These are phyloP conservation scores for Zanthoxylum bungeanum DNA, from an alignment of 345 rosid species.

Conservation along the genomic window DNA sequence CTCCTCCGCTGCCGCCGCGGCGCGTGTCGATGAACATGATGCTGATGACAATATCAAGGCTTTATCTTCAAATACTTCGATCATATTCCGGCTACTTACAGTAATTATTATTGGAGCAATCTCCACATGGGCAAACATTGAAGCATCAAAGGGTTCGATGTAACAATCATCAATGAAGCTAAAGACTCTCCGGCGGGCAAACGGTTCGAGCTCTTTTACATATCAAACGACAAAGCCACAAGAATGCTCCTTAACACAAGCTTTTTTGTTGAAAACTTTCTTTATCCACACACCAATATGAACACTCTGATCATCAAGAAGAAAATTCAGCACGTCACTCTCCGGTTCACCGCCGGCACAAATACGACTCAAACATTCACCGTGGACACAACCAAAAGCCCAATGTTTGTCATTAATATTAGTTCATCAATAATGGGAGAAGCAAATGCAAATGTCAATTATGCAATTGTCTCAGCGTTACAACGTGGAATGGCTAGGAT, in stretches of 20 bases:
- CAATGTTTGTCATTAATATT: conserved; percentile 35
- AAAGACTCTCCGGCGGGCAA: conserved; percentile 30
- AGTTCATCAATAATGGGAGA: conserved; percentile 30
- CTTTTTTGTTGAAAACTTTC: conserved; percentile 36
- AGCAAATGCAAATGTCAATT: conserved; percentile 7
- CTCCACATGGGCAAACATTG: conserved; percentile 56
- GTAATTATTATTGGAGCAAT: conserved; percentile 36
- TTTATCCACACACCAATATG: conserved; percentile 22
- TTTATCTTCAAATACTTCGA: conserved; percentile 10
- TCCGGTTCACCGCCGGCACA: conserved; percentile 27
- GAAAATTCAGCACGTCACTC: conserved; percentile 33
- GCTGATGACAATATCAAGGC: neutral
- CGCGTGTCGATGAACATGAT: neutral
- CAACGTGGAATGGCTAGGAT: conserved; percentile 46
- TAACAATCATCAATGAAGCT: conserved; percentile 39
- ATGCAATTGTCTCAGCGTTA: conserved; percentile 25
- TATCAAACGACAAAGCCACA: conserved; percentile 50
- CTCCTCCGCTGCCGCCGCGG: neutral
- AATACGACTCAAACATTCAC: neutral
- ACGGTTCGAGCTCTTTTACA: conserved; percentile 44
- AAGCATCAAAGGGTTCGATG: conserved; percentile 52
- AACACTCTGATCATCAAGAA: conserved; percentile 17
- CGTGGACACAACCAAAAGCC: conserved; percentile 20
- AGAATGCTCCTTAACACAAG: conserved; percentile 43
- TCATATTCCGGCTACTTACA: conserved; percentile 33